Conservation (phyloP, 371 early-diverging fungal species). For the Conidiobolus incongruus region DNA sequence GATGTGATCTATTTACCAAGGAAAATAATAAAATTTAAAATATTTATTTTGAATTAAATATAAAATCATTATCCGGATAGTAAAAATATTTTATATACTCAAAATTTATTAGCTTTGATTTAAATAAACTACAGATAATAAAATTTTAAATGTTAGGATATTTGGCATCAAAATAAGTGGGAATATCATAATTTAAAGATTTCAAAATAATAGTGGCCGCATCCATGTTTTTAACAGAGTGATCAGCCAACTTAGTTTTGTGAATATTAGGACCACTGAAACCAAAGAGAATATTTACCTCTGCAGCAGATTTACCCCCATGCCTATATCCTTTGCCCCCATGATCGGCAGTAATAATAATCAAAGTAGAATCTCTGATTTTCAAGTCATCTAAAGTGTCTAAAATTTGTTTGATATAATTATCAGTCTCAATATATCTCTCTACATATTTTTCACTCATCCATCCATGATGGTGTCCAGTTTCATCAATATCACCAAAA, state of each 20-base stretch:
- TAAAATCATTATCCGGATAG: too few species aligned
- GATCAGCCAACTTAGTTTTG: neutral
- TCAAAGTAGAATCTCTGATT: neutral
- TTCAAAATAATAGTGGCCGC: neutral
- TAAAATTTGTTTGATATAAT: constrained; percentile 1
- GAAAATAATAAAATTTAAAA: too few species aligned
- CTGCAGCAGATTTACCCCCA: constrained; percentile 4
- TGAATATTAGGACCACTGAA: neutral
- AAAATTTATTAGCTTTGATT: too few species aligned
- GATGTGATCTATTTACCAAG: too few species aligned
- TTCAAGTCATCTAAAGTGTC: neutral
- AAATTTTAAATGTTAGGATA: neutral
- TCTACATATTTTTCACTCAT: constrained; percentile 2
- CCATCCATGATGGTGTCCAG: constrained; percentile 4
- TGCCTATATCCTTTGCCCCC: constrained; percentile 5
- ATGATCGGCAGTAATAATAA: constrained; percentile 8
- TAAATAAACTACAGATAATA: too few species aligned
- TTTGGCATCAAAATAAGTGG: neutral
- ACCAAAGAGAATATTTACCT: constrained; percentile 4
- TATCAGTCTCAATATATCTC: constrained; percentile 1
- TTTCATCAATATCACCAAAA: constrained; percentile 5
- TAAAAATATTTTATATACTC: too few species aligned
- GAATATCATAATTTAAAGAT: constrained; percentile 1
- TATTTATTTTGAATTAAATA: too few species aligned
- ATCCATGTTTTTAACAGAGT: neutral